Conservation (phyloP, 345 rosid genomes). For the Gossypium arboreum region DNA sequence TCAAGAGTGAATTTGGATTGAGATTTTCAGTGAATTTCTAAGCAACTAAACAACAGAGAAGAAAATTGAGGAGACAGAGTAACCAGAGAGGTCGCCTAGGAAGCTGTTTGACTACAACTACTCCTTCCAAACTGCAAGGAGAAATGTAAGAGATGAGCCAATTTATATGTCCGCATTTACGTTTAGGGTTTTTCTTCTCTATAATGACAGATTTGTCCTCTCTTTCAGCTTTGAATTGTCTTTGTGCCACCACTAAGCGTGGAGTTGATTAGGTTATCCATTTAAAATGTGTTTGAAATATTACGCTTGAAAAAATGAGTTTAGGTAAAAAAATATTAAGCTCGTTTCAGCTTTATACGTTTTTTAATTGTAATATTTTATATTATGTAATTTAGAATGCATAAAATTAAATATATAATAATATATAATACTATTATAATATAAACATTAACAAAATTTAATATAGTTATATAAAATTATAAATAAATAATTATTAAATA, state of each 20-base stretch:
- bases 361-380: too few relatives aligned
- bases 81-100: constrained; percentile 22
- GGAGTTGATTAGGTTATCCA: too few relatives aligned
- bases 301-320: too few relatives aligned
- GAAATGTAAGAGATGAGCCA: neutral
- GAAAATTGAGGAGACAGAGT: neutral
- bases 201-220: constrained; percentile 13
- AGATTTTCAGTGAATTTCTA: neutral
- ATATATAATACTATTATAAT: too few relatives aligned
- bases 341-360: fast-evolving
- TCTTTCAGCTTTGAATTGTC: neutral
- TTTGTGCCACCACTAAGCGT: neutral
- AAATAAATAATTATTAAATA: too few relatives aligned
- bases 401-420: too few relatives aligned
- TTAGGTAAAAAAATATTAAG: fast-evolving
- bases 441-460: too few relatives aligned
- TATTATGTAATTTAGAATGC: too few relatives aligned
- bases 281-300: too few relatives aligned
- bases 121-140: constrained; percentile 3
- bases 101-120: neutral
- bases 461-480: too few relatives aligned
- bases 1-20: neutral
- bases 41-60: constrained; percentile 1
- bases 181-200: constrained; percentile 5
- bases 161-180: neutral